Evolutionary conservation across 768 basidiomycete species (phyloP), one percentile per base, ranked within the genome.

Genomic region (Lanmaoa rubissima): DNA sequence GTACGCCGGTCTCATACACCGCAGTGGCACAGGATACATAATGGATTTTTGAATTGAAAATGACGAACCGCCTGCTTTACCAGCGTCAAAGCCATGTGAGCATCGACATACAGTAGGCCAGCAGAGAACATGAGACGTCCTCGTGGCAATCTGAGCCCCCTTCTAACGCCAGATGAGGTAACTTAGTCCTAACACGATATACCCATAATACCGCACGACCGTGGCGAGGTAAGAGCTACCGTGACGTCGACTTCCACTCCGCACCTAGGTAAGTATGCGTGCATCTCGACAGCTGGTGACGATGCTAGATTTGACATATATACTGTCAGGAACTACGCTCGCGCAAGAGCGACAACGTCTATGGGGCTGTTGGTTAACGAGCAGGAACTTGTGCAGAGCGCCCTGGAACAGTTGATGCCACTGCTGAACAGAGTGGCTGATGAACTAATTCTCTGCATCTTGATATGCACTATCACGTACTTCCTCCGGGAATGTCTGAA

Each of bases 291-390:
- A 6, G 17, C 21, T n/a, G 28, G 21, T 16, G 43, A 38, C 24
- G 4, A 43, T 13, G 34, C 21, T 35, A 24, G 16, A 34, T 34
- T 45, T 55, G 50, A 53, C 53, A 39, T n/a, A 11, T 34, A 28
- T 16, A 26, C 21, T 24, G 21, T 24, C 32, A 17, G 44, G 39
- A 35, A 39, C 14, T 17, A 38, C 31, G 19, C 14, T 26, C 12
- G n/a, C 19, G n/a, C 17, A 32, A 21, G 24, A 45, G 45, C 7
- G 42, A 56, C 36, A 24, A 6, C 11, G 26, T 42, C 6, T 16
- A 50, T 67, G 66, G 65, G 57, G 4, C 10, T 69, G 6, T 34
- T 67, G 5, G 17, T 70, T 11, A 44, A 68, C 44, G 67, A 69
- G 38, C 47, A 54, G 3, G 47, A 51, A 58, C 28, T 66, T 1